These are phyloP conservation scores for Parasitella parasitica DNA, from an alignment of 371 early-diverging fungal species.

Conservation along the genomic window DNA sequence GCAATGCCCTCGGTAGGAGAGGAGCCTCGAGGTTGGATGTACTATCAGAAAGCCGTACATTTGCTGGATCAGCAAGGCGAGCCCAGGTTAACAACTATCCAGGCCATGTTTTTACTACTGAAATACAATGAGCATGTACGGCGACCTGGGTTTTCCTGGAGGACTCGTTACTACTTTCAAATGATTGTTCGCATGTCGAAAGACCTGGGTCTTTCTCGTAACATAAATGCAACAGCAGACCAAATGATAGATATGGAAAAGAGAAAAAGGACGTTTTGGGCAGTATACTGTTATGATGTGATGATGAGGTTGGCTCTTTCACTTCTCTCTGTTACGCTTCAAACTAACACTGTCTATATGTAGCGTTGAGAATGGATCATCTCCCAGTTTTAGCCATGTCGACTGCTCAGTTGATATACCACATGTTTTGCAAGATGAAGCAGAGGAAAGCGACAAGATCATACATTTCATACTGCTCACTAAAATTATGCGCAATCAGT, in stretches of 20 bases:
- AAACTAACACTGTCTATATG: neutral
- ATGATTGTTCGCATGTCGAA: conserved; percentile 31
- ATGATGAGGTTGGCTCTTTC: conserved; percentile 37
- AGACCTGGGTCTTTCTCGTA: conserved; percentile 23
- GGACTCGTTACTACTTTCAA: conserved; percentile 29
- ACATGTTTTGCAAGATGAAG: conserved; percentile 17
- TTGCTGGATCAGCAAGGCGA: conserved; percentile 23
- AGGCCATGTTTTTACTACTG: conserved; percentile 30
- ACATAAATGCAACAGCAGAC: neutral
- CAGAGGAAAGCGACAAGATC: conserved; percentile 17
- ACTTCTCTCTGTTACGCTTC: too few relatives aligned
- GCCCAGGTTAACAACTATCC: conserved; percentile 26
- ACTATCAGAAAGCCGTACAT: conserved; percentile 25
- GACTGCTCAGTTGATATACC: conserved; percentile 17
- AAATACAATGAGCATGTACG: conserved; percentile 40
- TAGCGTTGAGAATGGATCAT: conserved; percentile 28
- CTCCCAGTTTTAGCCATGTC: conserved; percentile 9
- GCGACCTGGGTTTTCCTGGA: conserved; percentile 31
- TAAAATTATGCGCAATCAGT: conserved; percentile 18
- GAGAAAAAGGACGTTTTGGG: conserved; percentile 33
- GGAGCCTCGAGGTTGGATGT: conserved; percentile 30
- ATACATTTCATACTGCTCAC: conserved; percentile 21
- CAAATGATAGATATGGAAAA: conserved; percentile 16
- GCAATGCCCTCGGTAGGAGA: conserved; percentile 1
- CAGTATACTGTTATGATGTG: conserved; percentile 31